Base-by-base conservation (phyloP, 768 basidiomycete species). In the Tricholoma bakamatsutake region DNA sequence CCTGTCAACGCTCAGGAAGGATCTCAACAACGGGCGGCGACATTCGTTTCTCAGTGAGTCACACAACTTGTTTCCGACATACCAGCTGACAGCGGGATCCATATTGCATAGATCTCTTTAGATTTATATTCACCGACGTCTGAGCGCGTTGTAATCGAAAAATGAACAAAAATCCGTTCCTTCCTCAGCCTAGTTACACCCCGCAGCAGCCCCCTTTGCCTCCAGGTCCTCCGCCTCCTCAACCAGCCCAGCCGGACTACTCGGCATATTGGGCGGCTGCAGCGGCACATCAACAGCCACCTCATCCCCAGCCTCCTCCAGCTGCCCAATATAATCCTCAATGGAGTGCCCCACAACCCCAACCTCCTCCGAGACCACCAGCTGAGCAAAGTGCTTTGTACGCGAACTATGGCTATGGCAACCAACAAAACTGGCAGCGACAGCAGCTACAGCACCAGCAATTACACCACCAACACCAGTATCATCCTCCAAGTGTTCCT, bases 401-500 rank as follows among this genome's bases (percentile, higher is more conserved):
- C 66, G 90, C 91, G 1, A 93, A 93, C 66, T 95, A 95, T 65
- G 93, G 93, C 31, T 95, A 96, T 67, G 90, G 90, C 2, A 79
- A 82, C 48, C 85, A 88, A 61, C 71, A 73, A 63, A 75, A 74
- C 57, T 73, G 78, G 63, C 83, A 84, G 80, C 85, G 86, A 62
- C 86, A 86, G 43, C 84, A 82, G 42, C 85, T 84, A 50, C 73
- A 76, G 53, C 74, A 74, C 24, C 71, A 71, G 37, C 71, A 72
- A 28, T 69, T 73, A 12, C 80, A 76, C 37, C 80, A 75, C 47
- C 76, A 78, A 34, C 82, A 73, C 47, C 76, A 79, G 53, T 77
- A 81, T 43, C 77, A 77, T 57, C 76, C 76, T 50, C 80, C 76
- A 13, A 78, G 81, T 12, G 81, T 81, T 4, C 79, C 75, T 5